Conservation (phyloP, 2,329 filamentous ascomycete genomes). For the Microcyclospora tardicrescens region DNA sequence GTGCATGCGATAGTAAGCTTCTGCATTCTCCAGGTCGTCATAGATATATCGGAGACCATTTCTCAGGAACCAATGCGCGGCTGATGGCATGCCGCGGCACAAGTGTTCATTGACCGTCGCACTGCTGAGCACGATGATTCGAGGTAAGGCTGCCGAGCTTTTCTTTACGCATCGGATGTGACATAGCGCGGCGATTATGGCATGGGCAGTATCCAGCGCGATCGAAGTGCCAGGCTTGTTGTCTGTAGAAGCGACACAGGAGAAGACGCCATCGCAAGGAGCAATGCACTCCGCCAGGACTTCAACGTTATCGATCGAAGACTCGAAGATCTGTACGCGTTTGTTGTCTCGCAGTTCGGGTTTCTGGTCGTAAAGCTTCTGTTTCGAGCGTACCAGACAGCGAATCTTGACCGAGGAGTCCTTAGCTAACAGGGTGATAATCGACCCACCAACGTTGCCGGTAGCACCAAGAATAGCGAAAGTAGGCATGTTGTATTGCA, state of each 20-base stretch:
- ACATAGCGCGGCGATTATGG: not conserved
- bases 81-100: not conserved
- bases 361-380: not conserved
- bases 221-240: not conserved
- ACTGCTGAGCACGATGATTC: constrained; percentile 1
- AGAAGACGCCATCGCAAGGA: constrained; percentile 1
- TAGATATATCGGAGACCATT: not conserved
- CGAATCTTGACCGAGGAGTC: not conserved
- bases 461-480: not conserved
- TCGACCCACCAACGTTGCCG: not conserved
- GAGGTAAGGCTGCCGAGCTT: not conserved
- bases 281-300: not conserved
- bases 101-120: not conserved
- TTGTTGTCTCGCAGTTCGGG: not conserved
- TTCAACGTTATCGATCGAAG: not conserved
- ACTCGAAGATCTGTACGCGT: not conserved
- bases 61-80: not conserved
- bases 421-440: not conserved
- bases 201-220: not conserved
- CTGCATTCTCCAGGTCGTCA: not conserved
- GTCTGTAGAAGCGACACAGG: not conserved
- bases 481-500: not conserved
- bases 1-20: not conserved
- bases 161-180: not conserved
- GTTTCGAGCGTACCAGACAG: not conserved